Conservation (phyloP, 164 flowering plant species). For the Berberis vulgaris region DNA sequence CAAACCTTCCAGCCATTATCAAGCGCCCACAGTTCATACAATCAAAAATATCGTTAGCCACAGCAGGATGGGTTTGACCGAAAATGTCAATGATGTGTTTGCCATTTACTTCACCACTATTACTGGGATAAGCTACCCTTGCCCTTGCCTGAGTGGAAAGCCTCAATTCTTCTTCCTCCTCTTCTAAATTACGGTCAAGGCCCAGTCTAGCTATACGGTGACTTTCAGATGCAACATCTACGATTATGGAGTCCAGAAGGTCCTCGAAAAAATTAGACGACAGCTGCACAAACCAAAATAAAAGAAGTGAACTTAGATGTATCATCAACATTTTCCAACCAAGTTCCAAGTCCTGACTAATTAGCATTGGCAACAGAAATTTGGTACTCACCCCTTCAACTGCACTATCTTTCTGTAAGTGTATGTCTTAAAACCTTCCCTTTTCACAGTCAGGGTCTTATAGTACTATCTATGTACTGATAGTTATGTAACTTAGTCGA, state of each 20-base stretch:
- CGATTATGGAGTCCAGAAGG: constrained; percentile 73
- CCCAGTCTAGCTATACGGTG: constrained; percentile 89
- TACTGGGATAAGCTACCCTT: constrained; percentile 72
- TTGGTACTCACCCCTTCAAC: no score
- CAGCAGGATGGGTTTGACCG: constrained; percentile 91
- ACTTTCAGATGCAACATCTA: constrained; percentile 94
- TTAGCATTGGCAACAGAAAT: background rate
- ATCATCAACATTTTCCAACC: background rate
- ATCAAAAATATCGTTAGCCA: constrained; percentile 77
- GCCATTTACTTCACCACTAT: constrained; percentile 57
- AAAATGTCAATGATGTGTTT: constrained; percentile 88
- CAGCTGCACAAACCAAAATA: constrained; percentile 22
- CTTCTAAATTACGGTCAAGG: constrained; percentile 65
- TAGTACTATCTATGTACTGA: no score
- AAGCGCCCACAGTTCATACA: constrained; percentile 97
- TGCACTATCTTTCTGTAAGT: no score
- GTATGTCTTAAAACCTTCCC: no score
- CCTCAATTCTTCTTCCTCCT: constrained; percentile 76
- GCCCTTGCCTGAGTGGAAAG: constrained; percentile 78
- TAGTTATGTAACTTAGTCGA: no score
- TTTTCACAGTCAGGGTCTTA: no score
- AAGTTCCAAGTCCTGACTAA: no score
- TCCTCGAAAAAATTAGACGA: constrained; percentile 52
- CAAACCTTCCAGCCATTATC: constrained; percentile 85
- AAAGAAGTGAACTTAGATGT: constrained; percentile 1